A percentile compares a stretch with the other conserved stretches of the same genome.
Conservation (phyloP, 2,329 filamentous ascomycete species). For the Aspergillus sclerotialis region DNA sequence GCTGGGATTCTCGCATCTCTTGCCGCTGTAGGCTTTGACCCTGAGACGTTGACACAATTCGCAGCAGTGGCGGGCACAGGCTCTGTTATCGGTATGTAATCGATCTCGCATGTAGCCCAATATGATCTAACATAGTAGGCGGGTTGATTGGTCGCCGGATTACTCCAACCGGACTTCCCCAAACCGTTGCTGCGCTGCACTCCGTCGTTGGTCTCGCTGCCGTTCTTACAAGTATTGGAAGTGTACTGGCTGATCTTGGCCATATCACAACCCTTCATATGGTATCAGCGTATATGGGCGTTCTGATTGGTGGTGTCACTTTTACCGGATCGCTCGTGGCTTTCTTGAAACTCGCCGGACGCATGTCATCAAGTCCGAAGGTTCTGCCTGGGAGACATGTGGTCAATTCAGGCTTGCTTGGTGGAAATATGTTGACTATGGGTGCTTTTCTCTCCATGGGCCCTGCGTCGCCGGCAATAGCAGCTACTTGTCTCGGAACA, state of each 20-base stretch:
- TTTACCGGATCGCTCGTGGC: slow-evolving; percentile 89
- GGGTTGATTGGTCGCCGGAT: slow-evolving; percentile 77
- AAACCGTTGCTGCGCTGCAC: slow-evolving; percentile 82
- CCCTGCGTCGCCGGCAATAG: slow-evolving; percentile 69
- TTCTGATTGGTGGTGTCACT: slow-evolving; percentile 79
- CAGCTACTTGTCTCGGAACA: slow-evolving; percentile 67
- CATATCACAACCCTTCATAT: slow-evolving; percentile 72
- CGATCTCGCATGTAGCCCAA: background rate
- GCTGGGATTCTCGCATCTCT: slow-evolving; percentile 78
- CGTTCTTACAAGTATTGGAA: slow-evolving; percentile 81
- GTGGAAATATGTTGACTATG: slow-evolving; percentile 74
- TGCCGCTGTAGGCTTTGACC: slow-evolving; percentile 70
- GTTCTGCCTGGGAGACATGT: slow-evolving; percentile 67
- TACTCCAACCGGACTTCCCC: slow-evolving; percentile 78
- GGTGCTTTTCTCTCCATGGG: slow-evolving; percentile 76
- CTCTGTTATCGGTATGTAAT: slow-evolving; percentile 49
- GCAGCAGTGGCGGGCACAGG: slow-evolving; percentile 68
- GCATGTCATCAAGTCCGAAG: slow-evolving; percentile 71
- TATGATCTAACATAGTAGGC: slow-evolving; percentile 38
- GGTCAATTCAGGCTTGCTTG: slow-evolving; percentile 67
- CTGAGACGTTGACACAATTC: slow-evolving; percentile 74
- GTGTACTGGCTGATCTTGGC: slow-evolving; percentile 66
- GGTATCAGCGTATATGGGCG: slow-evolving; percentile 78
- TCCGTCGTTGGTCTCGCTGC: slow-evolving; percentile 85
- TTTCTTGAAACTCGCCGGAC: slow-evolving; percentile 77